phyloP scores from a whole-genome alignment of 164 flowering plant genomes.

The Paratinospora sagittata region DNA sequence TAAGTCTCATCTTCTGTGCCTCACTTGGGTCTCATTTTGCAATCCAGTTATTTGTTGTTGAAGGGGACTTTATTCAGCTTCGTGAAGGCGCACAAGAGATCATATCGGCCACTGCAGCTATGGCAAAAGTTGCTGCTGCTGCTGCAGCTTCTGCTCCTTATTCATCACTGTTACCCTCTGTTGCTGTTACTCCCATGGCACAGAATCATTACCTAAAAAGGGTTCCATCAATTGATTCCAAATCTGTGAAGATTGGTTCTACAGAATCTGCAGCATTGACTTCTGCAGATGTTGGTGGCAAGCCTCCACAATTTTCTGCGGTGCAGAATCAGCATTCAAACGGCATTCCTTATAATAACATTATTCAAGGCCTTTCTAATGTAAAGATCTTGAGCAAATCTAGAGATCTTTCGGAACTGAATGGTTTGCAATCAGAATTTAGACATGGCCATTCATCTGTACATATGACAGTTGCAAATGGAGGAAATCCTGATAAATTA shows the following conservation, averaged over 20 bases:
- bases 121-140: slow-evolving; percentile 90
- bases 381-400: slow-evolving; percentile 56
- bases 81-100: slow-evolving; percentile 91
- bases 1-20: neutral
- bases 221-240: slow-evolving; percentile 40
- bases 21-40: slow-evolving; percentile 13
- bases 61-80: slow-evolving; percentile 85
- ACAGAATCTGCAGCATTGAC: slow-evolving; percentile 14
- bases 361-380: slow-evolving; percentile 40
- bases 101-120: slow-evolving; percentile 87
- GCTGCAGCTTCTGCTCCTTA: slow-evolving; percentile 59
- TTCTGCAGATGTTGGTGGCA: slow-evolving; percentile 22
- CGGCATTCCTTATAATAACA: slow-evolving; percentile 36
- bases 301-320: slow-evolving; percentile 20
- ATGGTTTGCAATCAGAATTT: slow-evolving; percentile 38
- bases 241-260: slow-evolving; percentile 23
- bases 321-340: slow-evolving; percentile 37
- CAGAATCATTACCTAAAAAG: slow-evolving; percentile 57
- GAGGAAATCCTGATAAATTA: slow-evolving; percentile 33
- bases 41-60: slow-evolving; percentile 75
- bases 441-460: slow-evolving; percentile 32
- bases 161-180: slow-evolving; percentile 60
- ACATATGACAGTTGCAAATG: slow-evolving; percentile 32
- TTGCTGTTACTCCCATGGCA: slow-evolving; percentile 97
- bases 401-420: slow-evolving; percentile 38